Evolutionary conservation across 169 alveolate genomes (phyloP).

Genomic region (Theileria parva): DNA sequence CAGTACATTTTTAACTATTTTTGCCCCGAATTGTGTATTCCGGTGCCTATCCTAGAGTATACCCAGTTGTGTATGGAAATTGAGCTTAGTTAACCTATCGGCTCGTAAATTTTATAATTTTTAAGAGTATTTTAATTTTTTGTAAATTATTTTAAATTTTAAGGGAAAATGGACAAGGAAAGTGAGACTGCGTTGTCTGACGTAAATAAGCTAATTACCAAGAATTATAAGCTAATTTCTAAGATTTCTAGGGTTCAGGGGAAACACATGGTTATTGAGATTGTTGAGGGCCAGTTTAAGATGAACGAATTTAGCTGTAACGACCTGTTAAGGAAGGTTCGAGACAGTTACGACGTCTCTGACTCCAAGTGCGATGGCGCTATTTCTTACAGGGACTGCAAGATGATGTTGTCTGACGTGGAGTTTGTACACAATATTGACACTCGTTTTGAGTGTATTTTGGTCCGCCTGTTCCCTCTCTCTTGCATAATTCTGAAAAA

Average conservation of each 20-base stretch:
- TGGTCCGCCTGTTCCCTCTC: slow-evolving; percentile 74
- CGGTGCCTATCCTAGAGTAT: not conserved
- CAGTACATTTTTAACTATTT: not conserved
- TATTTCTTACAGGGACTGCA: slow-evolving; percentile 83
- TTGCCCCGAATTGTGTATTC: not conserved
- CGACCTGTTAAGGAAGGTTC: slow-evolving; percentile 38
- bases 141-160: not conserved
- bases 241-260: slow-evolving; percentile 33
- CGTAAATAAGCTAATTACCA: not conserved
- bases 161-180: not conserved
- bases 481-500: slow-evolving; percentile 64
- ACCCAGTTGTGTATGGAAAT: not conserved
- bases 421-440: slow-evolving; percentile 81
- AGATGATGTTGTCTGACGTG: slow-evolving; percentile 78
- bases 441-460: slow-evolving; percentile 77
- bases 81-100: not conserved
- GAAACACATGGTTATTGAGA: slow-evolving; percentile 65
- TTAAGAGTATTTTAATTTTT: not conserved
- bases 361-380: slow-evolving; percentile 55
- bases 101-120: not conserved
- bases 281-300: slow-evolving; percentile 30
- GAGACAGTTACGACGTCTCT: slow-evolving; percentile 14
- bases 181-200: not conserved
- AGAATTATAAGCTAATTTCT: slow-evolving; percentile 1
- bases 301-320: slow-evolving; percentile 57